These are phyloP conservation scores for Bonia amplexicaulis DNA, from an alignment of 176 grass and related monocot species.

Conservation along the genomic window DNA sequence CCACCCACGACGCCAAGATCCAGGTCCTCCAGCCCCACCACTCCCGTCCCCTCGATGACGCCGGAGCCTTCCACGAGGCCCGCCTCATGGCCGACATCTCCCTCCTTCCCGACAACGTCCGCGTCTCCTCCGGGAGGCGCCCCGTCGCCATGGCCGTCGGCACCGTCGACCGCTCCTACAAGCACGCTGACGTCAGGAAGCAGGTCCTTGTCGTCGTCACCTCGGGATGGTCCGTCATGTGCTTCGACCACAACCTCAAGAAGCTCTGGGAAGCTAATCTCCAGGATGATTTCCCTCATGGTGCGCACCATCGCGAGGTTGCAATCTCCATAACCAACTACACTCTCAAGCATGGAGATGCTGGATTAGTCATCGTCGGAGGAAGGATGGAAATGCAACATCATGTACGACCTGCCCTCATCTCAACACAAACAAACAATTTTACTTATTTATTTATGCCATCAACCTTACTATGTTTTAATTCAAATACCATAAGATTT, in stretches of 20 bases:
- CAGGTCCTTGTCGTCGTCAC: constrained; percentile 92
- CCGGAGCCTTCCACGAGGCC: constrained; percentile 73
- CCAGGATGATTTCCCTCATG: constrained; percentile 82
- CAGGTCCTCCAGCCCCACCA: constrained; percentile 55
- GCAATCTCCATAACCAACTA: constrained; percentile 80
- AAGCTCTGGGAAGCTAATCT: constrained; percentile 94
- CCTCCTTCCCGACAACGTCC: constrained; percentile 70
- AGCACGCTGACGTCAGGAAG: constrained; percentile 44
- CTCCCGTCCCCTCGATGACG: neutral
- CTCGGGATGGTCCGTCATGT: constrained; percentile 92
- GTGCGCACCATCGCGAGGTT: constrained; percentile 76
- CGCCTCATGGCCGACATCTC: constrained; percentile 74
- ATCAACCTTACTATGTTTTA: neutral
- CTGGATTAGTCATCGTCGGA: constrained; percentile 76
- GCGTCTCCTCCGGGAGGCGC: constrained; percentile 64
- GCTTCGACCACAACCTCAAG: constrained; percentile 97
- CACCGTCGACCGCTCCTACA: constrained; percentile 65
- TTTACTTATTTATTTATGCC: neutral
- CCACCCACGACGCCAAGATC: constrained; percentile 88
- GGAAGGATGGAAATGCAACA: constrained; percentile 97
- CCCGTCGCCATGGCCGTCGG: constrained; percentile 84
- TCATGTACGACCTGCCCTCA: constrained; percentile 44
- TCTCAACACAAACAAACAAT: neutral
- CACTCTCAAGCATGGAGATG: constrained; percentile 88
- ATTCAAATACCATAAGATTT: neutral